Conservation (phyloP, 805 yeast genomes). For the Teunomyces funiuensis region DNA sequence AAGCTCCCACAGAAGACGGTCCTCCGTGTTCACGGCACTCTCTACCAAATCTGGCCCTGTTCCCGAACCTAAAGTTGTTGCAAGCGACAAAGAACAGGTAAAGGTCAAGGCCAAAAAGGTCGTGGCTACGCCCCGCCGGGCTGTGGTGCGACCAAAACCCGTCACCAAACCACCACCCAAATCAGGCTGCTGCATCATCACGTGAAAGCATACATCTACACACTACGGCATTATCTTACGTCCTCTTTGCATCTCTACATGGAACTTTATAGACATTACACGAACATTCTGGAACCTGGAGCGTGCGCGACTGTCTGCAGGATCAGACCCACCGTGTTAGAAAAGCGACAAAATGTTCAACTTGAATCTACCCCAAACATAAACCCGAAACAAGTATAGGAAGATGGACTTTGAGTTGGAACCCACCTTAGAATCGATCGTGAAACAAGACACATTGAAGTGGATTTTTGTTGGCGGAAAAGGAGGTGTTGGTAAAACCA, state of each 20-base stretch:
- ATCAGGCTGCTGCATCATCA: not conserved
- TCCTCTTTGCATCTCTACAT: not conserved
- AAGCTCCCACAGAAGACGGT: not conserved
- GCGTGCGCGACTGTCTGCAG: not conserved
- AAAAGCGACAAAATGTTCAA: too few relatives aligned
- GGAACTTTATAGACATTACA: conserved; percentile 1
- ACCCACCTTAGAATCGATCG: conserved; percentile 67
- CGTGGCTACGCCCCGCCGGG: not conserved
- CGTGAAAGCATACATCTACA: not conserved
- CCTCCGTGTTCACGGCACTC: not conserved
- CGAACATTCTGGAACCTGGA: conserved; percentile 1
- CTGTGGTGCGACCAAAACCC: not conserved
- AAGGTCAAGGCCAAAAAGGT: not conserved
- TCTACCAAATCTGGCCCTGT: not conserved
- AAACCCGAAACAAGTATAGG: not conserved
- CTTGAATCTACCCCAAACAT: too few relatives aligned
- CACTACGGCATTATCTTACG: not conserved
- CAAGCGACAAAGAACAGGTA: not conserved
- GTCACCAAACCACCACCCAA: not conserved
- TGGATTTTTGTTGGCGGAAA: conserved; percentile 99
- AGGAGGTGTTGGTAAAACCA: conserved; percentile 99
- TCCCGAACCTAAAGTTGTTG: not conserved
- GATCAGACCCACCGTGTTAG: not conserved
- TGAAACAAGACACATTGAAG: conserved; percentile 65
- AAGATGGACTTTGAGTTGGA: conserved; percentile 65